These are phyloP conservation scores for Castanospermum australe DNA, from an alignment of 306 rosid genomes.

Conservation along the genomic window DNA sequence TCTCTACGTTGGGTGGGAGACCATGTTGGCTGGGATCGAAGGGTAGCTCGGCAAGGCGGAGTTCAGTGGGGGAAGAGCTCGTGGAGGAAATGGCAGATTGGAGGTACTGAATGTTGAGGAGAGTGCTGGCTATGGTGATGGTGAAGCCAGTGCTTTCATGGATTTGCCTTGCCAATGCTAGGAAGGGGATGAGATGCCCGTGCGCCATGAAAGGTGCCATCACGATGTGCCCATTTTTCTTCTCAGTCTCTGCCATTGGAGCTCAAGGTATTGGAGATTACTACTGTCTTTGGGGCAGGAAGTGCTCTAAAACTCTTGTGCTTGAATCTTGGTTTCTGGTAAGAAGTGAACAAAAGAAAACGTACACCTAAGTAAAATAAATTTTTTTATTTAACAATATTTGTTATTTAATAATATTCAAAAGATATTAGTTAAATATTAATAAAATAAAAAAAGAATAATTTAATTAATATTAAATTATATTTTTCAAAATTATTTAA, in stretches of 20 bases:
- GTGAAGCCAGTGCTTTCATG: conserved; percentile 38
- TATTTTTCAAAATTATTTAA: no score
- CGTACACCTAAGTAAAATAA: no score
- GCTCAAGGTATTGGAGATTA: not conserved
- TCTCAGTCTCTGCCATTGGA: conserved; percentile 20
- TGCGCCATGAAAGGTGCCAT: conserved; percentile 76
- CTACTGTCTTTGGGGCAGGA: no score
- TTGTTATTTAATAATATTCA: no score
- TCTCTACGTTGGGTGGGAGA: conserved; percentile 61
- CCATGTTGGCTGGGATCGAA: conserved; percentile 40
- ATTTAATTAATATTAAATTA: no score
- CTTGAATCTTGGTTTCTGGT: no score
- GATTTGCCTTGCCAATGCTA: conserved; percentile 57
- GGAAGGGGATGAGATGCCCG: conserved; percentile 77
- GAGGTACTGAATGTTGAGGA: conserved; percentile 62
- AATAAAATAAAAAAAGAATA: no score
- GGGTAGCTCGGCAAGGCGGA: conserved; percentile 51
- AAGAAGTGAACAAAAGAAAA: no score
- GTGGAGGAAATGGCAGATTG: conserved; percentile 37
- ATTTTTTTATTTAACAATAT: no score
- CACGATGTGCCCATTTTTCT: conserved; percentile 41
- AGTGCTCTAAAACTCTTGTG: no score
- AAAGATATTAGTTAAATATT: no score
- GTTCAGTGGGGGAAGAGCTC: not conserved
- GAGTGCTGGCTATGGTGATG: conserved; percentile 65